These are phyloP conservation scores for Chlamydomonas schloesseri DNA, from an alignment of 139 green algal species.

Conservation along the genomic window DNA sequence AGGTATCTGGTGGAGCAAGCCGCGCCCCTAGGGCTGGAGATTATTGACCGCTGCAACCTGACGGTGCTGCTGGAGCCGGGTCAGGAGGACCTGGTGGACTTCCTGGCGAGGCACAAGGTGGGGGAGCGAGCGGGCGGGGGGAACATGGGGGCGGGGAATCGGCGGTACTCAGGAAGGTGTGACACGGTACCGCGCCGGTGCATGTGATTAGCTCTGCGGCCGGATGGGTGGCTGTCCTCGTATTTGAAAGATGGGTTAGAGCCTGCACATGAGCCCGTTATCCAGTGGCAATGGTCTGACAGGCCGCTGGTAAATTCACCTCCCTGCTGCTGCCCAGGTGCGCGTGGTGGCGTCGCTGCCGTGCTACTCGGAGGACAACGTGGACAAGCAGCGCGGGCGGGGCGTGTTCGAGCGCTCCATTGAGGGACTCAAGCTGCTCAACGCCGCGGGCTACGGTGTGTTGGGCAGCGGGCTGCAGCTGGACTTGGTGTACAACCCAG, in stretches of 20 bases:
- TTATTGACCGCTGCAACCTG: conserved; percentile 99
- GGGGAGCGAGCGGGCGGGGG: not conserved
- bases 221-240: no score
- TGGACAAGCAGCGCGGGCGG: conserved; percentile 88
- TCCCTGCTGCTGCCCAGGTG: no score
- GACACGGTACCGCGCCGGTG: no score
- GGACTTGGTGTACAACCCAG: conserved; percentile 98
- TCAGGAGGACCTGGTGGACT: conserved; percentile 91
- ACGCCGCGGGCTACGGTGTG: conserved; percentile 87
- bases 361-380: conserved; percentile 92
- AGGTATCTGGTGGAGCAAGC: conserved; percentile 89
- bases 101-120: conserved; percentile 87
- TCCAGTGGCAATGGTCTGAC: no score
- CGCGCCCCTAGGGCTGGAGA: conserved; percentile 75
- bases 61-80: conserved; percentile 96
- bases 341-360: conserved; percentile 94
- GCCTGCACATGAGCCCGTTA: no score
- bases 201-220: no score
- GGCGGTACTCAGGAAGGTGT: no score
- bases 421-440: conserved; percentile 81
- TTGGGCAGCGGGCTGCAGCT: conserved; percentile 78
- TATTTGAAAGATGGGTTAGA: no score
- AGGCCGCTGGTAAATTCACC: no score
- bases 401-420: conserved; percentile 96
- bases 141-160: no score